Conservation (phyloP, 2,329 filamentous ascomycete species). For the Ascochyta pisi region DNA sequence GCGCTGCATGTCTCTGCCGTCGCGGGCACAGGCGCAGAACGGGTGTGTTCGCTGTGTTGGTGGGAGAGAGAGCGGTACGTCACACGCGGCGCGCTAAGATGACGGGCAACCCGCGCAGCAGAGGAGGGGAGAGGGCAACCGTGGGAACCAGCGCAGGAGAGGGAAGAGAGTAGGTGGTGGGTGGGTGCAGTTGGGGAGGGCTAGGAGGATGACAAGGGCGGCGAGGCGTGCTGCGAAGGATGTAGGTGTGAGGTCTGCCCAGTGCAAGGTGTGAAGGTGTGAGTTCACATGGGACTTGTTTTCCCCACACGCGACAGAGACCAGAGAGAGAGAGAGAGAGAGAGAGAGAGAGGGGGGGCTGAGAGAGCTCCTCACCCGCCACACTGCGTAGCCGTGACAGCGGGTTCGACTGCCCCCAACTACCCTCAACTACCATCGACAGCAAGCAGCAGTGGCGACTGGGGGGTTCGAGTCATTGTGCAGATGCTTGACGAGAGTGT, state of each 20-base stretch:
- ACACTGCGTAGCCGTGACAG: neutral
- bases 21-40: conserved; percentile 18
- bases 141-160: neutral
- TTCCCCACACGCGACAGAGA: conserved; percentile 12
- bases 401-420: neutral
- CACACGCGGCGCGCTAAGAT: conserved; percentile 4
- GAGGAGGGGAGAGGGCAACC: neutral
- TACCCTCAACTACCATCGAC: neutral
- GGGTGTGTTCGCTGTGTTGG: neutral
- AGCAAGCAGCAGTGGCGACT: neutral
- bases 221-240: neutral
- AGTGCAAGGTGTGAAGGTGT: no score
- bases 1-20: conserved; percentile 38
- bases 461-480: neutral
- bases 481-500: neutral
- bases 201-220: neutral
- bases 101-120: neutral
- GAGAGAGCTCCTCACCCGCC: neutral
- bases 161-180: neutral
- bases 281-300: neutral
- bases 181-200: neutral
- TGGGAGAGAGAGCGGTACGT: neutral
- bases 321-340: neutral
- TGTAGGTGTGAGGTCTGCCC: neutral
- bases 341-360: no score